phyloP scores from a whole-genome alignment of 2,329 filamentous ascomycete species.

The Fusarium hostae region DNA sequence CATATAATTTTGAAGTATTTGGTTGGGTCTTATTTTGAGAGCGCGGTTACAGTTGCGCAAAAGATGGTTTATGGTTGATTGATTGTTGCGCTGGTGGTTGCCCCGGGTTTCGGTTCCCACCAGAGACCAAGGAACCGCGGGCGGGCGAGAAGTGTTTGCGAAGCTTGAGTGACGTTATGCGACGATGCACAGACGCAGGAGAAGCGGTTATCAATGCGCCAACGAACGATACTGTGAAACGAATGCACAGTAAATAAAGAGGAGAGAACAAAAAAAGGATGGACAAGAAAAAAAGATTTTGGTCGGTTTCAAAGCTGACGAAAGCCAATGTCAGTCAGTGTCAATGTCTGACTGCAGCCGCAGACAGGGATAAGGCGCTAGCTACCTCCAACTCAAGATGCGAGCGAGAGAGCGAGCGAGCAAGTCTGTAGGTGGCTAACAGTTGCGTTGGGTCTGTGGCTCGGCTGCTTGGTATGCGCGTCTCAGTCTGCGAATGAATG shows the following conservation, averaged over 20 bases:
- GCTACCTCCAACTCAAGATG: neutral
- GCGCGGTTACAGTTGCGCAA: slow-evolving; percentile 18
- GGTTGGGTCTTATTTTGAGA: slow-evolving; percentile 14
- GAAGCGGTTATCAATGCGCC: neutral
- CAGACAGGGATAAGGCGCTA: slow-evolving; percentile 29
- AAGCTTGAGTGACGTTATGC: slow-evolving; percentile 24
- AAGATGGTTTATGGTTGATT: neutral
- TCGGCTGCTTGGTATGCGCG: slow-evolving; percentile 20
- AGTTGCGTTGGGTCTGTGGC: slow-evolving; percentile 32
- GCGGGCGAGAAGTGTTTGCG: neutral
- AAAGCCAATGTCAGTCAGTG: slow-evolving; percentile 28
- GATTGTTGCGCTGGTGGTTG: slow-evolving; percentile 34
- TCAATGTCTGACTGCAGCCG: slow-evolving; percentile 21
- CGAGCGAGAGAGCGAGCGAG: neutral
- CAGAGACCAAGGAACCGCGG: slow-evolving; percentile 12
- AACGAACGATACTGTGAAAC: slow-evolving; percentile 14
- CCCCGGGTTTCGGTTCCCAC: slow-evolving; percentile 38
- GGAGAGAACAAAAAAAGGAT: slow-evolving; percentile 7
- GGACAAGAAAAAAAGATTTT: slow-evolving; percentile 26
- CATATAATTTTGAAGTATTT: slow-evolving; percentile 3
- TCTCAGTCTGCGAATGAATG: neutral
- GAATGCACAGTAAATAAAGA: slow-evolving; percentile 11
- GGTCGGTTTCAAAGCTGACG: slow-evolving; percentile 42
- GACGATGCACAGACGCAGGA: slow-evolving; percentile 11
- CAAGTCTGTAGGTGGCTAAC: slow-evolving; percentile 25